These are phyloP conservation scores for Candida sojae DNA, from an alignment of 1,139 yeast species.

Conservation along the genomic window DNA sequence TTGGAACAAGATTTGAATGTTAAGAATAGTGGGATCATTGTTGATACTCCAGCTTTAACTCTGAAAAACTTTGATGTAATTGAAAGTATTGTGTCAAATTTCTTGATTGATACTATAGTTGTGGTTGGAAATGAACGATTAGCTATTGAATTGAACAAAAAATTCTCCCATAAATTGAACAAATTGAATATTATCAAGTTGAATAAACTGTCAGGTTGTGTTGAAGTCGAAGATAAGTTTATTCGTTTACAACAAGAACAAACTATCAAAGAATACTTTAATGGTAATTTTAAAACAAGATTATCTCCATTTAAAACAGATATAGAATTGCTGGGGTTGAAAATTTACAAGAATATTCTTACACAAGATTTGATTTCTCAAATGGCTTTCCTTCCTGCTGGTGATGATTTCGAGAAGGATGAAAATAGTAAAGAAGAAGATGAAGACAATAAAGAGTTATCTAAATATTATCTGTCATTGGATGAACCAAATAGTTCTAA, in stretches of 20 bases:
- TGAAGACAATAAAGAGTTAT: slow-evolving; percentile 31
- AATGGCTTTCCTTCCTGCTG: slow-evolving; percentile 47
- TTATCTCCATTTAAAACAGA: slow-evolving; percentile 70
- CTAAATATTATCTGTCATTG: slow-evolving; percentile 32
- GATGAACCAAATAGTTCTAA: slow-evolving; percentile 54
- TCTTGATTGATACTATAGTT: slow-evolving; percentile 57
- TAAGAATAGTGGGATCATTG: slow-evolving; percentile 60
- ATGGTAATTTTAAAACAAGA: slow-evolving; percentile 68
- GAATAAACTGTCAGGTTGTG: slow-evolving; percentile 70
- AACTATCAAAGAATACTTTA: slow-evolving; percentile 83
- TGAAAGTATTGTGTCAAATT: slow-evolving; percentile 61
- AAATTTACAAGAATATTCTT: slow-evolving; percentile 41
- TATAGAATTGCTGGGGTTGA: slow-evolving; percentile 36
- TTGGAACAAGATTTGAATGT: slow-evolving; percentile 55
- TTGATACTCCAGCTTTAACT: slow-evolving; percentile 77
- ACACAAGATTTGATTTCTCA: slow-evolving; percentile 39
- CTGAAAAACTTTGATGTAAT: slow-evolving; percentile 54
- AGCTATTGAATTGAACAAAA: slow-evolving; percentile 62
- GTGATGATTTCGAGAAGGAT: slow-evolving; percentile 43
- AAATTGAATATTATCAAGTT: slow-evolving; percentile 56
- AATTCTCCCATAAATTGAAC: slow-evolving; percentile 44
- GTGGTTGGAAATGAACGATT: slow-evolving; percentile 68
- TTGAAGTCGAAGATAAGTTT: slow-evolving; percentile 71
- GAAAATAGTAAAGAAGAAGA: slow-evolving; percentile 23
- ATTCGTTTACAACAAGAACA: slow-evolving; percentile 72